Evolutionary conservation across 345 rosid species (phyloP), one percentile per base, ranked within the genome.

Genomic region (Ceriops decandra): DNA sequence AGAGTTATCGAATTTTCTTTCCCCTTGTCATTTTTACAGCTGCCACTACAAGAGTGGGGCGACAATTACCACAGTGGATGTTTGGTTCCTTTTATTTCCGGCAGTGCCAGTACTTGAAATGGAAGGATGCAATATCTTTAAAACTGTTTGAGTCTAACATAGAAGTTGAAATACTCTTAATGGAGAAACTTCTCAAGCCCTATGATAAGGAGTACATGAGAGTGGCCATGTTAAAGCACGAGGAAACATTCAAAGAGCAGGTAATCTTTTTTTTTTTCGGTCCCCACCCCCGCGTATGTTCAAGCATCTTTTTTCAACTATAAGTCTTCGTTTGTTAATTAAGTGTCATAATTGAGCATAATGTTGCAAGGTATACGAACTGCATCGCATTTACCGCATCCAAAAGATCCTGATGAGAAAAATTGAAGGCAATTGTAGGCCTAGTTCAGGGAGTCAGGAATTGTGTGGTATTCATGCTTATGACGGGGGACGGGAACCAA

Each of bases 231-330:
- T 77, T 95, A 54, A 88, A 88, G 78, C 99, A 95, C 68, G 99
- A 95, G 83, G 86, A 95, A 85, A 95, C 96, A 49, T 95, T 95
- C 85, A 95, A 83, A 83, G 82, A 89, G 69, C 99, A 95, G 99
- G 99, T 89, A 70, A 6, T 28, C 54, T 16, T 4, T 68, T 9
- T 8, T 1, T 30, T 28, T 28, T 28, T 28, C 3, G 0, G 2
- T 28, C 30, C 19, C 30, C 26, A 11, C 21, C 30, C 26, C 16
- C 21, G 30, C 62, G 15, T 21, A 1, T 67, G 21, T 57, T 32
- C 31, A 16, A 38, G 5, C 0, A 3, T 52, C 1, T 51, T 30
- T 21, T 38, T 21, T 62, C 28, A 7, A 22, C 60, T 3, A 35
- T 22, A 17, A 9, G 36, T 68, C 1, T 27, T 54, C 33, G 46